Percentiles rank a stretch among this genome's conserved stretches.
phyloP scores from a whole-genome alignment of 1,139 yeast species.

The Ashbya aceris region DNA sequence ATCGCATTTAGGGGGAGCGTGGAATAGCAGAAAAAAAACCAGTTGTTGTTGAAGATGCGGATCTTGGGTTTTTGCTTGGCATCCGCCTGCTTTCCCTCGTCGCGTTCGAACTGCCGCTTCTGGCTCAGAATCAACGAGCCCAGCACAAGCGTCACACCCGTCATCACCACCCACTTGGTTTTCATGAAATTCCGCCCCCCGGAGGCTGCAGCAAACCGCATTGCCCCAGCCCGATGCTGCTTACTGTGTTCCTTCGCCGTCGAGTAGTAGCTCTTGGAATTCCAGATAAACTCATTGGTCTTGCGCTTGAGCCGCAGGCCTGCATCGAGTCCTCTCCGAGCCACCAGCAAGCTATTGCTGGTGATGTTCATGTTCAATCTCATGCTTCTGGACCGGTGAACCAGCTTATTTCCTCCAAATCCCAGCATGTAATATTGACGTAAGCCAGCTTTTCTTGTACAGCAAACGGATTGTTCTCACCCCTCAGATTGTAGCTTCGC shows the following conservation, averaged over 20 bases:
- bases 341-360: slow-evolving; percentile 2
- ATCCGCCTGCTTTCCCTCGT: slow-evolving; percentile 31
- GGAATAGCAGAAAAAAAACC: slow-evolving; percentile 84
- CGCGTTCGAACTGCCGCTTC: slow-evolving; percentile 16
- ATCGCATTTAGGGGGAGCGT: slow-evolving; percentile 86
- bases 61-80: slow-evolving; percentile 35
- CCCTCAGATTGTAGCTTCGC: too few relatives aligned
- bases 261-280: slow-evolving; percentile 2
- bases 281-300: slow-evolving; percentile 2
- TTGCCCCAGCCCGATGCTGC: not conserved
- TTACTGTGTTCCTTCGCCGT: slow-evolving; percentile 2
- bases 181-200: not conserved
- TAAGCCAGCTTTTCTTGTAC: too few relatives aligned
- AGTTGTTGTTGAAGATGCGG: slow-evolving; percentile 42
- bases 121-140: slow-evolving; percentile 21
- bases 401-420: not conserved
- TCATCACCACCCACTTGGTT: slow-evolving; percentile 9
- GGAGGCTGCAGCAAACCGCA: slow-evolving; percentile 2
- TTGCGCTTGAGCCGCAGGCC: slow-evolving; percentile 3
- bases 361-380: slow-evolving; percentile 1
- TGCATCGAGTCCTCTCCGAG: slow-evolving; percentile 1
- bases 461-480: too few relatives aligned
- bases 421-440: not conserved
- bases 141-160: slow-evolving; percentile 25
- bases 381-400: slow-evolving; percentile 2